These are phyloP conservation scores for Thymus quinquecostatus DNA, from an alignment of 257 asterid genomes.

Conservation along the genomic window DNA sequence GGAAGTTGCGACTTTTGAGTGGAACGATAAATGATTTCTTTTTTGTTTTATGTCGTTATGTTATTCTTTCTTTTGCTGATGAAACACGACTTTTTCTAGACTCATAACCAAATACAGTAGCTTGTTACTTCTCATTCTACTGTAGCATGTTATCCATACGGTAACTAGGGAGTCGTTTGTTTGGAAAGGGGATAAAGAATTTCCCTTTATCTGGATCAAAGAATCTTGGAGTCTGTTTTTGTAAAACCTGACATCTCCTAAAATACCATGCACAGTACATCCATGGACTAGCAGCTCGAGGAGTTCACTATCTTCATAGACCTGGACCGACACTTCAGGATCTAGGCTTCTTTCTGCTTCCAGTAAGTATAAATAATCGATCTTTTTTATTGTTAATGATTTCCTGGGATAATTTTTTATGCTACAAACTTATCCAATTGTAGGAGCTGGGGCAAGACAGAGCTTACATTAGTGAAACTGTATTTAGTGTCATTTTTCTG, in stretches of 20 bases:
- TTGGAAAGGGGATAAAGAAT: background rate
- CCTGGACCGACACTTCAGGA: constrained; percentile 96
- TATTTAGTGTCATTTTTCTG: constrained; percentile 73
- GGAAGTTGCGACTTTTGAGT: background rate
- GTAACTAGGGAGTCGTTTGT: background rate
- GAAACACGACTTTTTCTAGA: background rate
- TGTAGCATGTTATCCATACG: background rate
- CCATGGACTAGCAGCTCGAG: constrained; percentile 93
- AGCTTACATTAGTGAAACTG: constrained; percentile 82
- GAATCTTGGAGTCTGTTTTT: background rate
- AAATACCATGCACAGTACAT: constrained; percentile 59
- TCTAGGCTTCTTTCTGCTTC: constrained; percentile 69
- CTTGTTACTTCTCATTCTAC: background rate
- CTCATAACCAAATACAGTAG: background rate
- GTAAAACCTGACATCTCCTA: constrained; percentile 11
- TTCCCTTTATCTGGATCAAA: background rate
- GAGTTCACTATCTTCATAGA: constrained; percentile 88
- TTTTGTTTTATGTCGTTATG: background rate
- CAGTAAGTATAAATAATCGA: constrained; percentile 33
- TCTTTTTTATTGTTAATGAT: background rate
- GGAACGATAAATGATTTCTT: background rate
- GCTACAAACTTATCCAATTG: constrained; percentile 15
- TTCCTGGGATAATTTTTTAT: constrained; percentile 14
- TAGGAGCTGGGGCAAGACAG: constrained; percentile 91
- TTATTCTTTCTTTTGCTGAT: constrained; percentile 10